A percentile compares a stretch with the other conserved stretches of the same genome.
Evolutionary conservation across 768 basidiomycete species (phyloP).

Genomic region (Russula ochroleuca): DNA sequence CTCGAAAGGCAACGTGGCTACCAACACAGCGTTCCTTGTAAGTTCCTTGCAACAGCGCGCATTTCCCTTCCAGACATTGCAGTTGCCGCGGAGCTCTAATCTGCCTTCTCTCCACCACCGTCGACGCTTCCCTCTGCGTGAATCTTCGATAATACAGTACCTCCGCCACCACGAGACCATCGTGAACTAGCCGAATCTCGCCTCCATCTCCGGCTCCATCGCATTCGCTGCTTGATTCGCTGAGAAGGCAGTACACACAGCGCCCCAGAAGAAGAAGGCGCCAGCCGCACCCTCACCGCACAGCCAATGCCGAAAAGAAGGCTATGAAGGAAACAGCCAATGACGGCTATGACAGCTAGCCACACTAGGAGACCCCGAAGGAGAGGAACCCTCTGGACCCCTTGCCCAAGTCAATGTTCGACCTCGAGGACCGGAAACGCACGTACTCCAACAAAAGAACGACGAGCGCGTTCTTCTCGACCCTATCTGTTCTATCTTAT

Average conservation of each 20-base stretch:
- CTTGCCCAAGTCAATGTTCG: slow-evolving; percentile 82
- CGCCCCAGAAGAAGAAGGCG: slow-evolving; percentile 46
- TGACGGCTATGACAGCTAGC: slow-evolving; percentile 74
- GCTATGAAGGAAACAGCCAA: slow-evolving; percentile 51
- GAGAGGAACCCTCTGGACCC: slow-evolving; percentile 91
- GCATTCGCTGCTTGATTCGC: too few species aligned
- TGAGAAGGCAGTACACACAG: slow-evolving; percentile 64
- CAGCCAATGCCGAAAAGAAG: slow-evolving; percentile 59
- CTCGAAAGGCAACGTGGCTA: slow-evolving; percentile 72
- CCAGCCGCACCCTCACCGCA: slow-evolving; percentile 32
- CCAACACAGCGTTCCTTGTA: too few species aligned
- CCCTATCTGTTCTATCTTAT: too few species aligned
- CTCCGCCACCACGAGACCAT: slow-evolving; percentile 86
- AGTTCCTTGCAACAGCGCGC: slow-evolving; percentile 89
- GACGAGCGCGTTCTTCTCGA: too few species aligned
- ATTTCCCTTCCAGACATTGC: slow-evolving; percentile 89
- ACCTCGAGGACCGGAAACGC: slow-evolving; percentile 96
- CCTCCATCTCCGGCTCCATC: slow-evolving; percentile 58
- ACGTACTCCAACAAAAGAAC: slow-evolving; percentile 97
- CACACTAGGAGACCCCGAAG: slow-evolving; percentile 76
- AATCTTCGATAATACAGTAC: slow-evolving; percentile 70
- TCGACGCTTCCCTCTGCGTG: slow-evolving; percentile 64
- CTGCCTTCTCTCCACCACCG: slow-evolving; percentile 47
- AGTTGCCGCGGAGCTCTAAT: slow-evolving; percentile 56
- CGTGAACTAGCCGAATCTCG: slow-evolving; percentile 75